Evolutionary conservation across 805 yeast species (phyloP), one percentile per base, ranked within the genome.

Genomic region (Blastobotrys muscicola): DNA sequence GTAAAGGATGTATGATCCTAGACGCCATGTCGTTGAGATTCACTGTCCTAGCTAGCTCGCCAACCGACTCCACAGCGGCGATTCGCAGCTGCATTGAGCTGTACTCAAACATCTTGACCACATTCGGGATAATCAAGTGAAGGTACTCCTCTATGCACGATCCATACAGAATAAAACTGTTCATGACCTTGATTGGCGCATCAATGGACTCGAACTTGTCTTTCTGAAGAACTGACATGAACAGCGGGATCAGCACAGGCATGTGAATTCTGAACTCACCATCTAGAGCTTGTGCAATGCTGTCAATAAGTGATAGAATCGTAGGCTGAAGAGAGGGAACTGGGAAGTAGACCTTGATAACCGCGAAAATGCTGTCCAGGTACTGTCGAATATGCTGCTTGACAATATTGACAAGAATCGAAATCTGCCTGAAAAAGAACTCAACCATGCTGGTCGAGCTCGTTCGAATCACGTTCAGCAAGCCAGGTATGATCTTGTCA

Each of bases 181-280:
- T 78, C 54, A 92, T 68, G 0, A 87, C 94, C 50, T 84, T 80
- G 26, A 81, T 64, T 0, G 90, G 74, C 0, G 84, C 77, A 6
- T 56, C 56, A 31, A 75, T 68, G 30, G 77, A 76, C 1, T 71
- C 70, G 0, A 85, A 72, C 45, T 73, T 78, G 40, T 70, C 73
- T 42, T 76, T 76, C 43, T 85, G 94, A 40, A 92, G 68, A 3
- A 85, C 82, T 39, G 80, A 80, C 36, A 92, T 66, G 56, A 92
- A 70, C 35, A 85, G 66, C 0, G 92, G 85, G 35, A 92, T 69
- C 1, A 92, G 76, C 20, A 78, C 78, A 1, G 95, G 84, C 46
- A 92, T 68, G 57, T 82, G 81, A 60, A 80, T 71, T 53, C 86
- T 92, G 67, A 92, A 92, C 57, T 92, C 98, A 6, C 94, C 94